phyloP scores from a whole-genome alignment of 2,329 filamentous ascomycete species.

The Macrophomina tecta region DNA sequence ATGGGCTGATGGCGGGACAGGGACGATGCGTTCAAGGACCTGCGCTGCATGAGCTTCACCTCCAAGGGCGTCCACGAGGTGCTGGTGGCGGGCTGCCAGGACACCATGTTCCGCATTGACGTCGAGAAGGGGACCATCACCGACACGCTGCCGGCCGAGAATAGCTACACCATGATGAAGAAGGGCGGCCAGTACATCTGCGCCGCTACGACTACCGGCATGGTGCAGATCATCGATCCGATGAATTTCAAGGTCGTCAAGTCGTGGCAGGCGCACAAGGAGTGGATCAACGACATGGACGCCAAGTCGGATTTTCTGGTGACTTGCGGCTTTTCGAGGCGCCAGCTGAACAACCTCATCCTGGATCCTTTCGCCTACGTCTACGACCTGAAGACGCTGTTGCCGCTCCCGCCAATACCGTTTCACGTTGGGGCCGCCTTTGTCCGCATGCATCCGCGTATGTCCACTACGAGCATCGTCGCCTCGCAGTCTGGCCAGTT shows the following conservation, averaged over 20 bases:
- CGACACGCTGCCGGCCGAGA: slow-evolving; percentile 66
- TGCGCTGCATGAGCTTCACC: slow-evolving; percentile 95
- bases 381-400: slow-evolving; percentile 90
- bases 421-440: slow-evolving; percentile 92
- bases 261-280: slow-evolving; percentile 88
- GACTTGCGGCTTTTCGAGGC: slow-evolving; percentile 89
- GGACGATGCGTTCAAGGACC: slow-evolving; percentile 78
- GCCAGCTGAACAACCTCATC: slow-evolving; percentile 79
- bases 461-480: slow-evolving; percentile 94
- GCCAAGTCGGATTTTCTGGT: slow-evolving; percentile 93
- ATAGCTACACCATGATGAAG: slow-evolving; percentile 91
- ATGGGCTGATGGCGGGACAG: slow-evolving; percentile 47
- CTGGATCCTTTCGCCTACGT: slow-evolving; percentile 94
- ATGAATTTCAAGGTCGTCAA: slow-evolving; percentile 79
- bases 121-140: slow-evolving; percentile 60
- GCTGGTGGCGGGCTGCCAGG: slow-evolving; percentile 84
- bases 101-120: slow-evolving; percentile 79
- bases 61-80: slow-evolving; percentile 84
- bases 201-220: slow-evolving; percentile 82
- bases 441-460: slow-evolving; percentile 93
- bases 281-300: slow-evolving; percentile 95
- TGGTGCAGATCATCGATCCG: slow-evolving; percentile 85
- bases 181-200: slow-evolving; percentile 85
- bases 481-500: slow-evolving; percentile 91
- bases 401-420: slow-evolving; percentile 86